Conservation (phyloP, 805 yeast genomes). For the Candida peoriensis region DNA sequence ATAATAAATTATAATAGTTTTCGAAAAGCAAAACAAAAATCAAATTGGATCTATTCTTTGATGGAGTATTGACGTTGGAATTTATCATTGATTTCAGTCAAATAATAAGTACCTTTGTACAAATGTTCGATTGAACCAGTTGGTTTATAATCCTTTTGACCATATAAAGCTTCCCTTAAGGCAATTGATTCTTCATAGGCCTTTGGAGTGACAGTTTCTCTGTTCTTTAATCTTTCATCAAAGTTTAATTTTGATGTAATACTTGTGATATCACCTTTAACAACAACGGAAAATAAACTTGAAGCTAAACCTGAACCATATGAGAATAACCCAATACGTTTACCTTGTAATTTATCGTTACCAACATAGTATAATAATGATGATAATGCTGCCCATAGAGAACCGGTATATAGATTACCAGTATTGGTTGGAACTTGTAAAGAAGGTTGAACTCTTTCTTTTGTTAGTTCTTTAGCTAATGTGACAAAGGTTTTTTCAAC, state of each 20-base stretch:
- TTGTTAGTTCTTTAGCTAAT: conserved; percentile 60
- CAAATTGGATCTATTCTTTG: conserved; percentile 55
- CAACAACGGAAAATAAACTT: conserved; percentile 72
- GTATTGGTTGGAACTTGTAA: conserved; percentile 89
- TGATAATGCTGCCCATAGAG: conserved; percentile 81
- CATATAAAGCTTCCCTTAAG: conserved; percentile 85
- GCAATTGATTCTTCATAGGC: conserved; percentile 77
- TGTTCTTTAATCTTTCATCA: conserved; percentile 57
- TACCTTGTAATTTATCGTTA: conserved; percentile 65
- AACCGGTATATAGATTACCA: conserved; percentile 97
- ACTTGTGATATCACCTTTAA: conserved; percentile 72
- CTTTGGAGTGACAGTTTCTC: conserved; percentile 66
- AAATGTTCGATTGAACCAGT: conserved; percentile 70
- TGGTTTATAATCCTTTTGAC: conserved; percentile 76
- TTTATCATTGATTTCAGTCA: conserved; percentile 78
- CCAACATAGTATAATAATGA: conserved; percentile 77
- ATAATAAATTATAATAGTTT: too few relatives aligned
- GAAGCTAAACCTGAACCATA: conserved; percentile 98
- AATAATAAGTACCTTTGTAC: conserved; percentile 75
- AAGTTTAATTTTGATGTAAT: conserved; percentile 65
- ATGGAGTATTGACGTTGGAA: conserved; percentile 78
- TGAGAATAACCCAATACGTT: conserved; percentile 89
- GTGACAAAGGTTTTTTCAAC: conserved; percentile 83
- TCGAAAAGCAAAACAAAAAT: too few relatives aligned
- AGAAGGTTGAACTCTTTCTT: conserved; percentile 72